phyloP scores from a whole-genome alignment of 192 early-diverging fungal genomes.

The Martensiomyces pterosporus region DNA sequence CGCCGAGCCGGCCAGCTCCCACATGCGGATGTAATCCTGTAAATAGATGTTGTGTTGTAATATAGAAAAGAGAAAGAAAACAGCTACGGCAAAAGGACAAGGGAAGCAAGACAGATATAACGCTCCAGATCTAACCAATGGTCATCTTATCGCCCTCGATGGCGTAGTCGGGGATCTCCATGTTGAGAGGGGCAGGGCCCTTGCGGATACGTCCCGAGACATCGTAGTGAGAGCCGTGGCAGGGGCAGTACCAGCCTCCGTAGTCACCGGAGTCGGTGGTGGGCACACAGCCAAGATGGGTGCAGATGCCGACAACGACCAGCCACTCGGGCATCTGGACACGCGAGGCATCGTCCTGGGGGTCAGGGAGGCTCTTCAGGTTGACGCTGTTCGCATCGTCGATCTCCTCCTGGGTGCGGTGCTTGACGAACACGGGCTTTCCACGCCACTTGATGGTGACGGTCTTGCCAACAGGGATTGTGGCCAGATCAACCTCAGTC shows the following conservation, averaged over 20 bases:
- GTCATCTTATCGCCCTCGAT: conserved; percentile 79
- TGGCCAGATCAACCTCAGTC: conserved; percentile 87
- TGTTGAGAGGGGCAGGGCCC: conserved; percentile 96
- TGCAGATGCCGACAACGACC: conserved; percentile 88
- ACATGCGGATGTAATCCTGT: too few species aligned
- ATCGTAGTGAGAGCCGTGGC: conserved; percentile 99
- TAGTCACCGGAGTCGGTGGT: conserved; percentile 97
- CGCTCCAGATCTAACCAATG: conserved; percentile 66
- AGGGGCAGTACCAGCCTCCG: conserved; percentile 99
- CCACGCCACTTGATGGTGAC: conserved; percentile 98
- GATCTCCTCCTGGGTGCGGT: conserved; percentile 93
- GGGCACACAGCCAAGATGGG: conserved; percentile 94
- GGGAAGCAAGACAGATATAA: neutral
- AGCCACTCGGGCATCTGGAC: conserved; percentile 92
- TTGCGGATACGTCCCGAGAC: conserved; percentile 97
- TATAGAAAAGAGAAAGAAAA: neutral
- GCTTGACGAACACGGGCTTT: conserved; percentile 97
- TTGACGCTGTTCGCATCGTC: conserved; percentile 82
- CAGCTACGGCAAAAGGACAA: neutral
- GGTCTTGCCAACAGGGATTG: conserved; percentile 96
- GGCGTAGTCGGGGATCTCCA: conserved; percentile 84
- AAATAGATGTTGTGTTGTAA: conserved; percentile 4
- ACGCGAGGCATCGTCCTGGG: conserved; percentile 87
- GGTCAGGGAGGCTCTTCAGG: conserved; percentile 81
- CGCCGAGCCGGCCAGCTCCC: too few species aligned